These are phyloP conservation scores for Ustilago vetiveriae DNA, from an alignment of 1,284 basidiomycete genomes.

Conservation along the genomic window DNA sequence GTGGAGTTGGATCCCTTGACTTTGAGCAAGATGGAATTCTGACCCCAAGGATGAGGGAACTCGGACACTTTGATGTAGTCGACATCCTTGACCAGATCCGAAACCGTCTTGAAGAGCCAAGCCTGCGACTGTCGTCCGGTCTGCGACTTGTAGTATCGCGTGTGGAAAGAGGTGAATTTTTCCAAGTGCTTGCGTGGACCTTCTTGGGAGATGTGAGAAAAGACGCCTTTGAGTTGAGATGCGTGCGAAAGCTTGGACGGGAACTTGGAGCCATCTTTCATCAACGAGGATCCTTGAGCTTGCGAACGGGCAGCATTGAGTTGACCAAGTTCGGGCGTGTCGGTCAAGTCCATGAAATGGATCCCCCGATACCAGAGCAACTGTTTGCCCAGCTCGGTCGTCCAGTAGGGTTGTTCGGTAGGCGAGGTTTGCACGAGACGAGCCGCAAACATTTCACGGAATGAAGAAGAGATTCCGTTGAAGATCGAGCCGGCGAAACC, in stretches of 20 bases:
- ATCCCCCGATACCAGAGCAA: slow-evolving; percentile 42
- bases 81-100: slow-evolving; percentile 23
- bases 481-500: slow-evolving; percentile 27
- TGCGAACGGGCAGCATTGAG: slow-evolving; percentile 17
- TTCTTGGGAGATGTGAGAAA: slow-evolving; percentile 42
- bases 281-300: background rate
- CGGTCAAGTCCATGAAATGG: slow-evolving; percentile 62
- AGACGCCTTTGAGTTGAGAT: slow-evolving; percentile 38
- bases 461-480: slow-evolving; percentile 8
- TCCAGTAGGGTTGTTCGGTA: slow-evolving; percentile 51
- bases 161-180: slow-evolving; percentile 71
- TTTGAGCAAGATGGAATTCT: slow-evolving; percentile 79
- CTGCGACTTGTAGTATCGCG: slow-evolving; percentile 71
- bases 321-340: slow-evolving; percentile 24
- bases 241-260: slow-evolving; percentile 38
- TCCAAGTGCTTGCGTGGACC: slow-evolving; percentile 51
- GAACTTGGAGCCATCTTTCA: slow-evolving; percentile 21
- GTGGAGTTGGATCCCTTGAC: slow-evolving; percentile 46
- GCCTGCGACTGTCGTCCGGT: slow-evolving; percentile 79
- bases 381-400: slow-evolving; percentile 56
- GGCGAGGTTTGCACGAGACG: slow-evolving; percentile 41
- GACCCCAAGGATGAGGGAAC: slow-evolving; percentile 89
- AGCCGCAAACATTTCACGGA: slow-evolving; percentile 20
- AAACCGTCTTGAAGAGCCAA: slow-evolving; percentile 74
- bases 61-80: slow-evolving; percentile 76